Evolutionary conservation across 495 filamentous ascomycete species (phyloP).

Genomic region (Xylaria telfairii): DNA sequence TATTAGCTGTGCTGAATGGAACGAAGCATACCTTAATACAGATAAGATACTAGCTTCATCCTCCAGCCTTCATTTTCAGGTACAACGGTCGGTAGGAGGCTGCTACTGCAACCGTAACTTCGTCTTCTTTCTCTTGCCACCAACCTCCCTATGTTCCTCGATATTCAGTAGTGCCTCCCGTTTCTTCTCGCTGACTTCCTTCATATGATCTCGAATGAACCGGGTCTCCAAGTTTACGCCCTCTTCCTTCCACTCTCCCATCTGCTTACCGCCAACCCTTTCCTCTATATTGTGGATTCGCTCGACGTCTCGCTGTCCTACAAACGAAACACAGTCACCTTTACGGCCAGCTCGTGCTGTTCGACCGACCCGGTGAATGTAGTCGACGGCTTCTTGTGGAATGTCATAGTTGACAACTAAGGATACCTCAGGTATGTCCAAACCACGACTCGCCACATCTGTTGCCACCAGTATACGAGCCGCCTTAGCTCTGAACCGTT

Average conservation of each 20-base stretch:
- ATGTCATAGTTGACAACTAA: constrained; percentile 96
- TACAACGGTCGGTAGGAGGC: background rate
- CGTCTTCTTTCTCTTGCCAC: constrained; percentile 71
- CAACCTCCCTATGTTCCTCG: constrained; percentile 88
- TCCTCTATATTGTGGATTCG: constrained; percentile 87
- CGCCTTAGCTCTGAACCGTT: constrained; percentile 87
- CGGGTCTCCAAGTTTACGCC: constrained; percentile 88
- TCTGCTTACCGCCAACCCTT: constrained; percentile 73
- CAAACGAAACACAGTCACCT: constrained; percentile 84
- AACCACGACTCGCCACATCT: constrained; percentile 92
- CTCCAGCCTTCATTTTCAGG: background rate
- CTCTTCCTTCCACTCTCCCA: constrained; percentile 84
- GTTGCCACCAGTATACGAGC: constrained; percentile 92
- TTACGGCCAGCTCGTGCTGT: constrained; percentile 87
- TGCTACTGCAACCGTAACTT: constrained; percentile 45
- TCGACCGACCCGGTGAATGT: constrained; percentile 94
- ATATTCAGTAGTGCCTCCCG: constrained; percentile 86
- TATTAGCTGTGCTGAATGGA: background rate
- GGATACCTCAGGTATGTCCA: constrained; percentile 92
- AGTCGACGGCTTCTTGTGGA: constrained; percentile 93
- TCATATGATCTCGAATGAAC: constrained; percentile 81
- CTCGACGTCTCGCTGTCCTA: constrained; percentile 90
- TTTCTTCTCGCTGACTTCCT: constrained; percentile 90
- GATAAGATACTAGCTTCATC: background rate
- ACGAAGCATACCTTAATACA: background rate